These are phyloP conservation scores for Saxophila tyrrhenica DNA, from an alignment of 495 filamentous ascomycete species.

Conservation along the genomic window DNA sequence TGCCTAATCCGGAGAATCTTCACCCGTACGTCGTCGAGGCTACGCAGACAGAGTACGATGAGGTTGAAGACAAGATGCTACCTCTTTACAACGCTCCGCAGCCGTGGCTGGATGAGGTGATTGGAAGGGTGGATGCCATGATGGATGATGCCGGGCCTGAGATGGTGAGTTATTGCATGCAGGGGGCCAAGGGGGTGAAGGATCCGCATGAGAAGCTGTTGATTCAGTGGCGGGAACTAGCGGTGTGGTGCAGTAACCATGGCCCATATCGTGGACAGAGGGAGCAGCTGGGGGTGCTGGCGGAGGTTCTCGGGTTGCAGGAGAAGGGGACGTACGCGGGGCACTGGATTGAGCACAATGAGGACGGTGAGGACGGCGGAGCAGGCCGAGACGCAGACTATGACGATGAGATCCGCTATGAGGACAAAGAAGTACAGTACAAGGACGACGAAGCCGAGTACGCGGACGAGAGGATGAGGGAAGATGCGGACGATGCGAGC, in stretches of 20 bases:
- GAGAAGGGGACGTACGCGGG: constrained; percentile 7
- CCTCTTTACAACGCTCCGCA: constrained; percentile 8
- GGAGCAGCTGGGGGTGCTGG: constrained; percentile 8
- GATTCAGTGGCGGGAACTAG: background rate
- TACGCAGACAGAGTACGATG: background rate
- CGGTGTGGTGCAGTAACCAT: background rate
- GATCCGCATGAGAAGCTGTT: background rate
- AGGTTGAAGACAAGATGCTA: background rate
- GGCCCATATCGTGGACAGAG: constrained; percentile 4
- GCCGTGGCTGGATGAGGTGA: constrained; percentile 5
- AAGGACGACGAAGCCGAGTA: background rate
- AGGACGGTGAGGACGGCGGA: too few relatives aligned
- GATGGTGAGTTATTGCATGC: background rate
- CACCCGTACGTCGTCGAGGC: background rate
- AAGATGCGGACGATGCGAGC: background rate
- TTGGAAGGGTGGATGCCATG: background rate
- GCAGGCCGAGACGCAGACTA: too few relatives aligned
- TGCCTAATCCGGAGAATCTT: background rate
- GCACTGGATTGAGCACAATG: background rate
- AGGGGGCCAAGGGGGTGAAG: background rate
- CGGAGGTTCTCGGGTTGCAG: constrained; percentile 10
- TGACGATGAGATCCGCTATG: too few relatives aligned
- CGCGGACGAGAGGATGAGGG: background rate
- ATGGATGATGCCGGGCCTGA: background rate
- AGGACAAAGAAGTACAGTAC: too few relatives aligned